Conservation (phyloP, 306 rosid genomes). For the Argentina anserina region DNA sequence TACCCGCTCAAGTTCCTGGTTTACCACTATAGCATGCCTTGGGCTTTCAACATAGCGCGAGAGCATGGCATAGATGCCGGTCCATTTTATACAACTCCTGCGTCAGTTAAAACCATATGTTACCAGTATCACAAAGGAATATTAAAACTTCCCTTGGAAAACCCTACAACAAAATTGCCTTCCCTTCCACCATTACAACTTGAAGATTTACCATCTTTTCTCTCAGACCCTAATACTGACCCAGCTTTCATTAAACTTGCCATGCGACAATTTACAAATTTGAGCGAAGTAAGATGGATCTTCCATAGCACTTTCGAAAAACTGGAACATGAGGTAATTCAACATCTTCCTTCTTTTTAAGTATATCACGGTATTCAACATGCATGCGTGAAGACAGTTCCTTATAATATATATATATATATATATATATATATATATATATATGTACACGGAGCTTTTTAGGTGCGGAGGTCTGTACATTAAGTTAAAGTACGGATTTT, state of each 20-base stretch:
- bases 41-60: conserved; percentile 48
- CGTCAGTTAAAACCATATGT: conserved; percentile 35
- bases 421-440: too few relatives aligned
- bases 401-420: too few relatives aligned
- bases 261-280: conserved; percentile 11
- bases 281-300: conserved; percentile 9
- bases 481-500: too few relatives aligned
- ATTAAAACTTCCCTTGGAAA: conserved; percentile 31
- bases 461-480: too few relatives aligned
- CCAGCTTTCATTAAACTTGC: background rate
- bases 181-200: background rate
- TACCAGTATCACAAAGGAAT: conserved; percentile 34
- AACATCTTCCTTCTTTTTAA: background rate
- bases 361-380: background rate
- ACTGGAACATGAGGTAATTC: conserved; percentile 20
- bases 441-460: too few relatives aligned
- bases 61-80: conserved; percentile 36
- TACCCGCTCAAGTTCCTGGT: conserved; percentile 33
- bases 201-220: background rate
- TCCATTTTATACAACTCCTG: conserved; percentile 49
- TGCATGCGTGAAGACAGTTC: too few relatives aligned
- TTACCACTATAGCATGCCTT: conserved; percentile 35
- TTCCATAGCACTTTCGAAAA: conserved; percentile 5
- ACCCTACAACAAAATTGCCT: background rate
- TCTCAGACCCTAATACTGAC: background rate